Conservation (phyloP, 345 rosid species). For the Chamaenerion angustifolium region DNA sequence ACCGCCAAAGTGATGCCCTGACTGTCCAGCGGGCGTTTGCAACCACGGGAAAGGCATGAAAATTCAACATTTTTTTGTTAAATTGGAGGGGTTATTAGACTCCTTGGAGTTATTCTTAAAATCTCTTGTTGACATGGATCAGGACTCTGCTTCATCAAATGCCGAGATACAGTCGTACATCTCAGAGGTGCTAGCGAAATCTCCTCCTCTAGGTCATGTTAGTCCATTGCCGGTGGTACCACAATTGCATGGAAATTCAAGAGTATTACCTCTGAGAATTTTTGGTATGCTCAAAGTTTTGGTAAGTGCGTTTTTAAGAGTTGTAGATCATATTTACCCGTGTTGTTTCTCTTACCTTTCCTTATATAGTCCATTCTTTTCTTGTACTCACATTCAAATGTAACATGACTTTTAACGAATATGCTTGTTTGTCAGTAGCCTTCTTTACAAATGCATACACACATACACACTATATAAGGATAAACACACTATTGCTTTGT, state of each 20-base stretch:
- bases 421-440: too few species aligned
- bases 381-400: too few species aligned
- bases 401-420: too few species aligned
- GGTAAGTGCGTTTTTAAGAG: slow-evolving; percentile 33
- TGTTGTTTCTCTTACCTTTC: too few species aligned
- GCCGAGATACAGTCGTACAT: slow-evolving; percentile 47
- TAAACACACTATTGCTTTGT: too few species aligned
- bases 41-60: slow-evolving; percentile 42
- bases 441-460: too few species aligned
- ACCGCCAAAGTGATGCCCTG: slow-evolving; percentile 77
- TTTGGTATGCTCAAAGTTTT: slow-evolving; percentile 73
- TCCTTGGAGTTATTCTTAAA: not conserved
- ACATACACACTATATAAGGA: too few species aligned
- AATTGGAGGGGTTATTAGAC: slow-evolving; percentile 1
- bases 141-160: slow-evolving; percentile 44
- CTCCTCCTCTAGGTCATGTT: slow-evolving; percentile 36
- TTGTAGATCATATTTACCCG: not conserved
- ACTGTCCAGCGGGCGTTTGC: slow-evolving; percentile 85
- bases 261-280: slow-evolving; percentile 66
- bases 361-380: too few species aligned
- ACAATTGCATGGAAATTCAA: slow-evolving; percentile 46
- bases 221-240: slow-evolving; percentile 50
- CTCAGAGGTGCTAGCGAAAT: slow-evolving; percentile 50
- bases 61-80: slow-evolving; percentile 2
- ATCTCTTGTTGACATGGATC: not conserved